These are phyloP conservation scores for Sphagnum magellanicum DNA, from an alignment of 228 moss, liverwort and hornwort species.

Conservation along the genomic window DNA sequence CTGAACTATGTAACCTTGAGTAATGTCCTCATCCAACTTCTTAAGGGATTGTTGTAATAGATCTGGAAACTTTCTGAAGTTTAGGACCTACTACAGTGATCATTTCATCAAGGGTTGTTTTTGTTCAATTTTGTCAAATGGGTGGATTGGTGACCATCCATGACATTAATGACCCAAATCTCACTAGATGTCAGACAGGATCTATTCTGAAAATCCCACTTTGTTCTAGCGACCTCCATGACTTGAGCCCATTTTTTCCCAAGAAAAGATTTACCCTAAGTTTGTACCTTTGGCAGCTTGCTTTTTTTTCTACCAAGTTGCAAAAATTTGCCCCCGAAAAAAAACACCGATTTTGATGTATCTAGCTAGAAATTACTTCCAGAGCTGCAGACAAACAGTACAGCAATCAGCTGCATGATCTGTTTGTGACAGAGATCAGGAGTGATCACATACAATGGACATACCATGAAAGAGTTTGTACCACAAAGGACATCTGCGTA, in stretches of 20 bases:
- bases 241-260: background rate
- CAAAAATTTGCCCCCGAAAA: background rate
- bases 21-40: background rate
- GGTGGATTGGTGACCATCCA: background rate
- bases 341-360: too few species aligned
- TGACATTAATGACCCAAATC: background rate
- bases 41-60: background rate
- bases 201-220: too few species aligned
- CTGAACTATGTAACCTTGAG: background rate
- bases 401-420: background rate
- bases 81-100: background rate
- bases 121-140: background rate
- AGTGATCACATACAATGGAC: constrained; percentile 18
- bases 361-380: too few species aligned
- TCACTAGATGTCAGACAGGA: too few species aligned
- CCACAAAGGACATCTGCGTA: constrained; percentile 11
- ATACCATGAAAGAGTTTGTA: constrained; percentile 8
- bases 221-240: too few species aligned
- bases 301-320: background rate
- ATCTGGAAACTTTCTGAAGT: background rate
- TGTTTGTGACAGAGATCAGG: constrained; percentile 8
- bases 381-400: too few species aligned
- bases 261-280: background rate
- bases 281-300: background rate
- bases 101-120: background rate